Conservation (phyloP, 345 rosid genomes). For the Euphorbia lathyris region DNA sequence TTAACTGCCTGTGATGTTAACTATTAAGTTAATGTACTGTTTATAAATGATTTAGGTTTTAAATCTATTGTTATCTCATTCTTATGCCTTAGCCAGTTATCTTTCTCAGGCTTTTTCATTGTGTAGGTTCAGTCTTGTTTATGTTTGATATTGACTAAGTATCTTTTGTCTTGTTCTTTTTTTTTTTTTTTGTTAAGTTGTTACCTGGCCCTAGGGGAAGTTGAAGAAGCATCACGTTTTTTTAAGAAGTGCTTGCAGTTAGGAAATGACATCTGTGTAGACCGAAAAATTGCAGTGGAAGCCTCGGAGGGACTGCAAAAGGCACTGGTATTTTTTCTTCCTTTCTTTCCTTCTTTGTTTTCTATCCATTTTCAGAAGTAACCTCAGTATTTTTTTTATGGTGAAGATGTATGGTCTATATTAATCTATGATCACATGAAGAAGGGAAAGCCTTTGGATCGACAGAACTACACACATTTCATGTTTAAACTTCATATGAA, state of each 20-base stretch:
- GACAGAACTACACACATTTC: background rate
- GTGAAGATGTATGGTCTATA: background rate
- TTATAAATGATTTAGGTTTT: constrained; percentile 1
- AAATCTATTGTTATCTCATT: background rate
- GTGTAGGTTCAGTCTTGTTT: background rate
- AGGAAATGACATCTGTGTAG: constrained; percentile 74
- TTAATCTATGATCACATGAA: background rate
- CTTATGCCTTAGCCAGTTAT: background rate
- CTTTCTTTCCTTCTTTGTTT: background rate
- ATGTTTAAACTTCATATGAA: background rate
- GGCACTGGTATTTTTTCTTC: constrained; percentile 56
- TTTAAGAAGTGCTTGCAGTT: constrained; percentile 76
- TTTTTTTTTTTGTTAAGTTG: constrained; percentile 52
- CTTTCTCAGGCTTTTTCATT: background rate
- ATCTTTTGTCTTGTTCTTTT: constrained; percentile 10
- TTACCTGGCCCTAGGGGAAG: constrained; percentile 87
- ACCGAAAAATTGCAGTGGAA: constrained; percentile 72
- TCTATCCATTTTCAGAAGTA: background rate
- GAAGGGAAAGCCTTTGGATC: background rate
- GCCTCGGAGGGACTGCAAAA: constrained; percentile 92
- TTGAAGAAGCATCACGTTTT: constrained; percentile 67
- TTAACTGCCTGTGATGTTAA: background rate
- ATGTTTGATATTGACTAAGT: constrained; percentile 6
- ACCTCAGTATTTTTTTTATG: background rate
- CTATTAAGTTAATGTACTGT: background rate